Percentiles rank a stretch among this genome's conserved stretches.
Conservation (phyloP, 768 basidiomycete species). For the Tricholoma matsutake region DNA sequence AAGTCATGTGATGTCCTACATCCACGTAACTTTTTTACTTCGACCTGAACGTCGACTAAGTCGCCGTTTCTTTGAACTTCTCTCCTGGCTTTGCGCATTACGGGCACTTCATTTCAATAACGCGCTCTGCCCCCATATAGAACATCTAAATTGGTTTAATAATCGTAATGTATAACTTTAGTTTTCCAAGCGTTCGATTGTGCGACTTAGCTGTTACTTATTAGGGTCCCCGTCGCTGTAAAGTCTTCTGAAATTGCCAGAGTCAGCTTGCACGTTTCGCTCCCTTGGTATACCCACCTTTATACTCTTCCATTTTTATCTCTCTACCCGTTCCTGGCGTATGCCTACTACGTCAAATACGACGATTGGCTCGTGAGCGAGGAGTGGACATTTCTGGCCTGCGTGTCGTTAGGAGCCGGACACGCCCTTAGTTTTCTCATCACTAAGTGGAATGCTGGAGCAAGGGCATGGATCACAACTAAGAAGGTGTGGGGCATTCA, state of each 20-base stretch:
- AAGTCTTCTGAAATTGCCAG: slow-evolving; percentile 65
- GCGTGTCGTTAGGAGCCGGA: slow-evolving; percentile 76
- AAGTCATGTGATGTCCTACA: not conserved
- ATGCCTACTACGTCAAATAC: slow-evolving; percentile 90
- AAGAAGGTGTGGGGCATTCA: slow-evolving; percentile 46
- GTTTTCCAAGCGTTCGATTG: not conserved
- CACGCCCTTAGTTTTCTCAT: slow-evolving; percentile 92
- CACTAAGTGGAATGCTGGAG: slow-evolving; percentile 84
- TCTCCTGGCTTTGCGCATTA: not conserved
- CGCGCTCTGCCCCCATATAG: not conserved
- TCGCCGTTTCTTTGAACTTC: not conserved
- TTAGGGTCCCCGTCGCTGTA: slow-evolving; percentile 49
- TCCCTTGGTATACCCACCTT: slow-evolving; percentile 68
- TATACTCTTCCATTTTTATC: slow-evolving; percentile 78
- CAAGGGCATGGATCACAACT: slow-evolving; percentile 79
- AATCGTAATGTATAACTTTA: slow-evolving; percentile 11
- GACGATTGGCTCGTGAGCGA: slow-evolving; percentile 89
- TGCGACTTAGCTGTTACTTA: slow-evolving; percentile 1
- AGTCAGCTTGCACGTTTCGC: slow-evolving; percentile 61
- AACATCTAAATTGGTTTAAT: not conserved
- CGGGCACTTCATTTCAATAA: not conserved
- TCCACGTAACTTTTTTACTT: not conserved
- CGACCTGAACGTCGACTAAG: no score
- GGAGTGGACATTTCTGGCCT: slow-evolving; percentile 97
- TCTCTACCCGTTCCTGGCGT: slow-evolving; percentile 79